Evolutionary conservation across 2,329 filamentous ascomycete genomes (phyloP), one percentile per base, ranked within the genome.

Genomic region (Cytospora schulzeri): DNA sequence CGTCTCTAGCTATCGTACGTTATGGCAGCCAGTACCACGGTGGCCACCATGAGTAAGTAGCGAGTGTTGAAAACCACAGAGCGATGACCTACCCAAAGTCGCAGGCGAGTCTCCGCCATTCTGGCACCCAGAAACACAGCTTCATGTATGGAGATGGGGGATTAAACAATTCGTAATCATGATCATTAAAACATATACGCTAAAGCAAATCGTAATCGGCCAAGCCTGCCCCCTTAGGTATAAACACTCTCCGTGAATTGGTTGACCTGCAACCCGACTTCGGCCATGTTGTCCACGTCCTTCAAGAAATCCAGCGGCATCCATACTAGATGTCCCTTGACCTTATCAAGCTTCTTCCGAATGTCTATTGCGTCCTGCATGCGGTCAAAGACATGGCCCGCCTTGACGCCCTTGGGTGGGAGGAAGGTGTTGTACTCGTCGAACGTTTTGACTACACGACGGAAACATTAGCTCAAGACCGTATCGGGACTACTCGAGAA

Each of bases 291-390:
- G 0, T 35, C 14, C 12, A 89, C 92, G 68, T 96, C 88, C 71
- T 85, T 83, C 73, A 98, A 77, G 74, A 97, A 98, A 54, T 93
- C 86, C 71, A 98, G 76, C n/a, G 93, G 93, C 88, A 97, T 94
- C 91, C 92, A 96, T 8, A 98, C 94, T 50, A 98, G 76, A 79
- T 98, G 94, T 0, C 94, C 94, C 78, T 88, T 89, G 69, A 98
- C 87, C 72, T 89, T 83, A 71, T 92, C 88, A 57, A 98, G 80
- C 75, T 94, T 92, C 69, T 83, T 76, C 19, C 91, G 84, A 8
- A 95, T 87, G 62, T 96, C 89, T 28, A 88, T 81, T 0, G 88
- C 85, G 0, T 91, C 89, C 75, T 90, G 84, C 76, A 90, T 92
- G 65, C 86, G 86, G 74, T 96, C 92, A 71, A 91, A 96, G 65